These are phyloP conservation scores for Arthrinium phaeospermum DNA, from an alignment of 2,329 filamentous ascomycete genomes.

Conservation along the genomic window DNA sequence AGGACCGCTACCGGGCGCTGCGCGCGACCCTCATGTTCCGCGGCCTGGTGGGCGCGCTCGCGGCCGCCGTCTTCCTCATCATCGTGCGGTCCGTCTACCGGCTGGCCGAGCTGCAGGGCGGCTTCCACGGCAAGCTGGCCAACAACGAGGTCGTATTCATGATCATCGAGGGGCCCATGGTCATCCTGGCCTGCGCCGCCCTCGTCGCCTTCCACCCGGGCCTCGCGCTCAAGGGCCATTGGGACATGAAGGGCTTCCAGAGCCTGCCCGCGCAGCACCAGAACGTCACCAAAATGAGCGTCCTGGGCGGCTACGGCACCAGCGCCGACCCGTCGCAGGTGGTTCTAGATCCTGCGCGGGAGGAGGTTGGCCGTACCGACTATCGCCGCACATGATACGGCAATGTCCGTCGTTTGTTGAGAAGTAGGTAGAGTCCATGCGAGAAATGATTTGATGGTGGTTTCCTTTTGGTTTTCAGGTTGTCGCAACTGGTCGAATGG, in stretches of 20 bases:
- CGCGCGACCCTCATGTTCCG: conserved; percentile 43
- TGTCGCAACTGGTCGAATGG: not conserved
- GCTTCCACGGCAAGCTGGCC: conserved; percentile 59
- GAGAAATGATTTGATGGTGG: not conserved
- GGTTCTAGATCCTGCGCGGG: not conserved
- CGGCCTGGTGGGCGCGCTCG: conserved; percentile 42
- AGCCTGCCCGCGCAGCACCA: not conserved
- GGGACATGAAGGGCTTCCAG: conserved; percentile 18
- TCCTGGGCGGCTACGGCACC: not conserved
- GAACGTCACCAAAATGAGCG: not conserved
- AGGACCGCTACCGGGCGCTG: not conserved
- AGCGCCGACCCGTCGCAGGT: conserved; percentile 1
- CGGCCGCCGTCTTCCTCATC: conserved; percentile 57
- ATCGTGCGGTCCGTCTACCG: conserved; percentile 64
- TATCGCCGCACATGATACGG: not conserved
- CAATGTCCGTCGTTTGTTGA: not conserved
- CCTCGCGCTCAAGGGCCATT: conserved; percentile 21
- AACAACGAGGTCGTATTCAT: conserved; percentile 53
- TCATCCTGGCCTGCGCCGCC: conserved; percentile 35
- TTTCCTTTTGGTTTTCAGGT: not conserved
- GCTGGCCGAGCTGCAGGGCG: conserved; percentile 62
- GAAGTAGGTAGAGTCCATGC: not conserved
- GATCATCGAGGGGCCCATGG: conserved; percentile 50
- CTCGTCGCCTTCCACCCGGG: conserved; percentile 42
- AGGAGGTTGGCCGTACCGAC: not conserved